A percentile compares a stretch with the other conserved stretches of the same genome.
Evolutionary conservation across 768 basidiomycete genomes (phyloP).

Genomic region (Trametes sanguinea): DNA sequence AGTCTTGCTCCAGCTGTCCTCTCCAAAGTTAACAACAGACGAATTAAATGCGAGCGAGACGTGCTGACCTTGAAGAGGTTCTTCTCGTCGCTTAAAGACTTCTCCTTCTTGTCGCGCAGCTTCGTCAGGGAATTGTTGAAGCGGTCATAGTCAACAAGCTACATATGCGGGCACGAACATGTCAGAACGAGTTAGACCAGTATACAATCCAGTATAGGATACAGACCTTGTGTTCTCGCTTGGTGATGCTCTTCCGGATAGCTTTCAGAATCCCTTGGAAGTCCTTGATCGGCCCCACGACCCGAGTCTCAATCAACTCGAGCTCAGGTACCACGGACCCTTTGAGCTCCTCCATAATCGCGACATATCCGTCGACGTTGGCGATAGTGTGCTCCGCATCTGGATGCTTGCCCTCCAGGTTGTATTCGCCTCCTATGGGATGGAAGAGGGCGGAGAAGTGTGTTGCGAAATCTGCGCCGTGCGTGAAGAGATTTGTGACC

Average conservation of each 20-base stretch:
- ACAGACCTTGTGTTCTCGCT: slow-evolving; percentile 92
- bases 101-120: slow-evolving; percentile 97
- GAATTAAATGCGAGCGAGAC: slow-evolving; percentile 25
- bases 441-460: slow-evolving; percentile 67
- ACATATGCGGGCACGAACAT: background rate
- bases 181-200: background rate
- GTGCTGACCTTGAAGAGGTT: slow-evolving; percentile 85
- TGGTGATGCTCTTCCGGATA: slow-evolving; percentile 92
- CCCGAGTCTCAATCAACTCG: slow-evolving; percentile 87
- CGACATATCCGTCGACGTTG: slow-evolving; percentile 72
- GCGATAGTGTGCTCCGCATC: slow-evolving; percentile 74
- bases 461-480: slow-evolving; percentile 61
- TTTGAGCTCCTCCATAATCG: slow-evolving; percentile 80
- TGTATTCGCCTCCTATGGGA: slow-evolving; percentile 75
- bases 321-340: slow-evolving; percentile 83
- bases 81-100: slow-evolving; percentile 94
- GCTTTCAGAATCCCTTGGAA: slow-evolving; percentile 82
- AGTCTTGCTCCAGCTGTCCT: slow-evolving; percentile 88
- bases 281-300: slow-evolving; percentile 87
- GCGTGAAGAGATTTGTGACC: slow-evolving; percentile 70
- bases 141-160: slow-evolving; percentile 93
- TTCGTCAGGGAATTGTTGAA: slow-evolving; percentile 96
- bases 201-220: too few relatives aligned
- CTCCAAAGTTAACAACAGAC: background rate
- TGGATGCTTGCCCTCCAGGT: slow-evolving; percentile 77